These are phyloP conservation scores for Coemansia biformis DNA, from an alignment of 192 early-diverging fungal genomes.

Conservation along the genomic window DNA sequence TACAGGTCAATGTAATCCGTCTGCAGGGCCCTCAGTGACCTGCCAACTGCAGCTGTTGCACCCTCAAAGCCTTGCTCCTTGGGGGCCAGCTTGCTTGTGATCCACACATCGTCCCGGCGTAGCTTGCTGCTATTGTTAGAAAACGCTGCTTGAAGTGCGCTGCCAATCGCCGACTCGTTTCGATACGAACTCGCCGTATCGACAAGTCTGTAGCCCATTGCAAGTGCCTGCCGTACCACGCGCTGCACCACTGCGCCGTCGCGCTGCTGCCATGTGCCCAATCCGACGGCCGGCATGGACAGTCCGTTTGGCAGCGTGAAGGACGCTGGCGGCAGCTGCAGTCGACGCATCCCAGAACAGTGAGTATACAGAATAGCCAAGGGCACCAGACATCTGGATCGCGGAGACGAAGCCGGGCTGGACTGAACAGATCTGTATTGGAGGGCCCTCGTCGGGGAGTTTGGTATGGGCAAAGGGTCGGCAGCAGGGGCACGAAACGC, in stretches of 20 bases:
- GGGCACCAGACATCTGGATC: no score
- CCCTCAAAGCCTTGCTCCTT: slow-evolving; percentile 62
- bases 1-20: slow-evolving; percentile 70
- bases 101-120: slow-evolving; percentile 59
- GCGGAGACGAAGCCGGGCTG: no score
- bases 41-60: slow-evolving; percentile 52
- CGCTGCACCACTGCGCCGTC: slow-evolving; percentile 12
- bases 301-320: slow-evolving; percentile 19
- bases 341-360: no score
- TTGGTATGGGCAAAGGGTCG: no score
- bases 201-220: slow-evolving; percentile 19
- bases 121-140: slow-evolving; percentile 41
- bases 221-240: slow-evolving; percentile 25
- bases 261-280: slow-evolving; percentile 40
- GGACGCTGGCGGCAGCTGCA: no score
- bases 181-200: slow-evolving; percentile 66
- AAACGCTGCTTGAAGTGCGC: slow-evolving; percentile 48
- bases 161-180: slow-evolving; percentile 59
- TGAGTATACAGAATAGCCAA: no score
- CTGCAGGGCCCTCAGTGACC: slow-evolving; percentile 55
- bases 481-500: no score
- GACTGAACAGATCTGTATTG: no score
- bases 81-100: slow-evolving; percentile 68
- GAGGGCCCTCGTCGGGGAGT: no score
- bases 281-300: slow-evolving; percentile 27